phyloP scores from a whole-genome alignment of 176 grass and related monocot species.

The Phyllostachys edulis region DNA sequence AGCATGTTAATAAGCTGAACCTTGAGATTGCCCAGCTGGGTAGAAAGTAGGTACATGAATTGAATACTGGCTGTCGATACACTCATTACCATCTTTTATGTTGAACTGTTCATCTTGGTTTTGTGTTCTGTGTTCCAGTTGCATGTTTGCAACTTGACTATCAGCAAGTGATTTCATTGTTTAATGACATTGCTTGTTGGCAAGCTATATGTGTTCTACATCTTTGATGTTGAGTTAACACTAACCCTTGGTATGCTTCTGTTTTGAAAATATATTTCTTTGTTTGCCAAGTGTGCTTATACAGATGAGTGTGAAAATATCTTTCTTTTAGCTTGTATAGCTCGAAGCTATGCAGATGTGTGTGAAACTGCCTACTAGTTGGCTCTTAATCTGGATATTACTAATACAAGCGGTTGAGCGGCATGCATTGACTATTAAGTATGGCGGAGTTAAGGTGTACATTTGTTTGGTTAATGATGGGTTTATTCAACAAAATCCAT shows the following conservation, averaged over 20 bases:
- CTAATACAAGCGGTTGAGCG: conserved; percentile 1
- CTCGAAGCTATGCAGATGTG: neutral
- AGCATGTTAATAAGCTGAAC: conserved; percentile 78
- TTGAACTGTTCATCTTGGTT: conserved; percentile 25
- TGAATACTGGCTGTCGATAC: conserved; percentile 2
- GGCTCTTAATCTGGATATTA: neutral
- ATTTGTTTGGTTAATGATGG: neutral
- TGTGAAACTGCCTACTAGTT: neutral
- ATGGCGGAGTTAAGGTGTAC: neutral
- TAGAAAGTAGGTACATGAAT: conserved; percentile 81
- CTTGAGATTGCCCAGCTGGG: conserved; percentile 69
- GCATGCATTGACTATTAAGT: neutral
- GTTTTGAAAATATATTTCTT: neutral
- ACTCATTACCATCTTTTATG: conserved; percentile 20
- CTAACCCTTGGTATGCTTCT: neutral
- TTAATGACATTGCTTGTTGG: conserved; percentile 14
- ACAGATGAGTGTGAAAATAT: neutral
- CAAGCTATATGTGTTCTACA: conserved; percentile 2
- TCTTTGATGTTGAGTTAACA: conserved; percentile 3
- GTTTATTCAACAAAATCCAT: neutral
- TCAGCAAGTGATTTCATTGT: conserved; percentile 22
- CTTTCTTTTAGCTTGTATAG: conserved; percentile 21
- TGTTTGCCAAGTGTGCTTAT: conserved; percentile 10
- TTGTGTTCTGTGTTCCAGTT: neutral
- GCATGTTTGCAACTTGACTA: neutral